Percentiles rank a stretch among this genome's conserved stretches.
These are phyloP conservation scores for Trametes versicolor DNA, from an alignment of 1,284 basidiomycete genomes.

Conservation along the genomic window DNA sequence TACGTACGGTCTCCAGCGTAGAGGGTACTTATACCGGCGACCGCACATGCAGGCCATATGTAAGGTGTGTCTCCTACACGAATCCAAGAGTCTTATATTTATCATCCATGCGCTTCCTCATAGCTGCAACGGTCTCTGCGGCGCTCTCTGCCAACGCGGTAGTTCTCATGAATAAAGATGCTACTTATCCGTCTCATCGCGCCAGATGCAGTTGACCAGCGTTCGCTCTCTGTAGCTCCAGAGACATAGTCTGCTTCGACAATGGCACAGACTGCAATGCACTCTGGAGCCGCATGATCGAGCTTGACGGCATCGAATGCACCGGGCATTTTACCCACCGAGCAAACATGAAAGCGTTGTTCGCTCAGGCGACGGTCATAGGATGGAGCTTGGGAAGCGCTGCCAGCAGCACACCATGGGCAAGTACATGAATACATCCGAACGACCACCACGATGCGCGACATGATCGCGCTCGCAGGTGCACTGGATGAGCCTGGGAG, in stretches of 20 bases:
- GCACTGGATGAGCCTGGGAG: conserved; percentile 28
- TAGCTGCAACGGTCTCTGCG: too few relatives aligned
- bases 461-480: conserved; percentile 30
- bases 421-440: conserved; percentile 17
- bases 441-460: conserved; percentile 20
- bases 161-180: too few relatives aligned
- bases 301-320: conserved; percentile 9
- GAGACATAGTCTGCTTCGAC: conserved; percentile 17
- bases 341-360: not conserved
- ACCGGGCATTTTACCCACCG: conserved; percentile 13
- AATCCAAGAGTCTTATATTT: too few relatives aligned
- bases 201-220: too few relatives aligned
- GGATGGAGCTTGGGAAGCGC: conserved; percentile 7
- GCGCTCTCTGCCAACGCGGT: too few relatives aligned
- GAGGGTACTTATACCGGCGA: too few relatives aligned
- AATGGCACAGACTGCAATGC: not conserved
- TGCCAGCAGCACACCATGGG: conserved; percentile 1
- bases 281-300: conserved; percentile 16
- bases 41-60: too few relatives aligned
- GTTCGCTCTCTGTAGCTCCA: not conserved
- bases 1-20: too few relatives aligned
- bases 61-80: too few relatives aligned
- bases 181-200: too few relatives aligned
- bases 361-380: conserved; percentile 11
- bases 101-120: too few relatives aligned